Evolutionary conservation across 208 protist species (phyloP), one percentile per base, ranked within the genome.

Genomic region (Leishmania braziliensis): DNA sequence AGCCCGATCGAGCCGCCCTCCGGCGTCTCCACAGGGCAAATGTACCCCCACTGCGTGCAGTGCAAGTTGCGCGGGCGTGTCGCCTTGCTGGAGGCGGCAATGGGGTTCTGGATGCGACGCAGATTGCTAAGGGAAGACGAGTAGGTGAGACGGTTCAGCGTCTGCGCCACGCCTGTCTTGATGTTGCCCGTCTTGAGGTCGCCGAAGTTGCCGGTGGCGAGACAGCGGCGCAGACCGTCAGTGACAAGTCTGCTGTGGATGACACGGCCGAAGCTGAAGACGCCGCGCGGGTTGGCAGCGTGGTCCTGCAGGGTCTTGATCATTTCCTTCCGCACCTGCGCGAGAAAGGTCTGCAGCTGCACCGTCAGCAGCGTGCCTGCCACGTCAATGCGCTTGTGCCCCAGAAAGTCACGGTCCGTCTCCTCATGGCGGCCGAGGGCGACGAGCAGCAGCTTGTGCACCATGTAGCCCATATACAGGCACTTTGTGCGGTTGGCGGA

Each of bases 331-430:
- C 99, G 99, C 39, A 99, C 87, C 85, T 99, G 98, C 73, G 99
- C 97, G 86, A 99, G 99, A 43, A 99, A 95, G 81, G 78, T 91
- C 84, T 92, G 88, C 36, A 92, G 86, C 82, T 92, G 91, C 12
- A 99, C 92, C 9, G 96, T 97, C 66, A 99, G 87, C 63, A 99
- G 91, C 60, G 98, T 87, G 23, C 99, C 99, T 3, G 99, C 97
- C 58, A 98, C 92, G 86, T 99, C 96, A 50, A 99, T 95, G 51
- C 99, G 92, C 86, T 99, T 99, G 92, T 99, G 99, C 56, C 99
- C 99, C 79, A 99, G 99, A 91, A 99, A 99, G 84, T 99, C 99
- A 36, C 98, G 98, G 83, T 99, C 99, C 83, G 99, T 99, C 16
- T 99, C 85, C 9, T 94, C 85, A 6, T 85, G 89, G 0, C 88